Base-by-base conservation (phyloP, 1,284 basidiomycete genomes). In the Sparassis latifolia region DNA sequence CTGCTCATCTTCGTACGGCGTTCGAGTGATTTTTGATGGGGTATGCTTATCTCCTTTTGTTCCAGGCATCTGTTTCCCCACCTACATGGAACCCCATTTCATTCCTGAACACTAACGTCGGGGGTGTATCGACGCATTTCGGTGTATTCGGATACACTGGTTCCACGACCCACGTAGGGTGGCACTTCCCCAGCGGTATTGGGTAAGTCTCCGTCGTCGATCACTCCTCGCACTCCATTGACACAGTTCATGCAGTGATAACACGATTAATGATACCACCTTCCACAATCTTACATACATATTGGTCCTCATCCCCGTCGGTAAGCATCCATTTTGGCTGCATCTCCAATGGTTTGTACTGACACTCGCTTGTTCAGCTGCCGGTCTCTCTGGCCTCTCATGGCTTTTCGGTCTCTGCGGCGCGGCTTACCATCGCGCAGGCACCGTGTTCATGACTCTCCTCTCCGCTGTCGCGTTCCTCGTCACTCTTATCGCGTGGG, bases 111-210 rank as follows among this genome's bases (percentile, higher is more conserved):
- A 78, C 80, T 28, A 70, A 68, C 3, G 61, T 65, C 4, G 69
- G 66, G 4, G 63, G 60, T 3, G 44, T 52, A 2, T 59, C 60
- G 33, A 68, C 76, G 12, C 76, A 75, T 58, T 92, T 83, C 58
- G 90, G 90, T 61, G 79, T 87, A 30, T 90, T 90, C 63, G 89
- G 89, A 2, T 81, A 74, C 65, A 84, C 83, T 12, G 86, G 83
- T n/a, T 78, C 77, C 20, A 50, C 61, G 42, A 61, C 65, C 6
- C 55, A 71, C 55, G 66, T 88, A 50, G 86, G 86, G 33, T 88
- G 84, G 62, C 54, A 65, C 47, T 82, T 89, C 58, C 66, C 66
- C 10, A n/a, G 59, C 5, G 62, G 62, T 5, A 60, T 73, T 48
- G 61, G 62, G 72, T 74, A 62, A 51, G 74, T 63, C 28, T 33